Conservation (phyloP, 2,329 filamentous ascomycete genomes). For the Botrytis galanthina region DNA sequence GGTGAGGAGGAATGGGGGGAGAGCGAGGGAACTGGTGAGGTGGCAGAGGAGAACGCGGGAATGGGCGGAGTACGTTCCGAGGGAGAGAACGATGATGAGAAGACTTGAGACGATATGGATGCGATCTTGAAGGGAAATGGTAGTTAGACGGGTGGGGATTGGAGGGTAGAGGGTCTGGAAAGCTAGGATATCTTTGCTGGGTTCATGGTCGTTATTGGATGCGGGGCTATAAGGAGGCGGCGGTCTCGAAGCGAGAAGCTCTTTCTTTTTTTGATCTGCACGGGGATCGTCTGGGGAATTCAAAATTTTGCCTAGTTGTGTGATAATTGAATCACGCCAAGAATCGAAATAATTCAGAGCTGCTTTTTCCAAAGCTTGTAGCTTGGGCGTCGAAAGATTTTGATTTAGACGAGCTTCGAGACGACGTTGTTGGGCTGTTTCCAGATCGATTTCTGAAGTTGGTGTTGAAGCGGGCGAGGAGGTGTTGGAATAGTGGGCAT, state of each 20-base stretch:
- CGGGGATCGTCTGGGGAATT: slow-evolving; percentile 48
- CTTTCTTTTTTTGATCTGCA: slow-evolving; percentile 45
- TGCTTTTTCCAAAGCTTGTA: slow-evolving; percentile 47
- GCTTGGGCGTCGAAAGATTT: slow-evolving; percentile 28
- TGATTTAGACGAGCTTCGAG: slow-evolving; percentile 31
- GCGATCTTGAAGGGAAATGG: slow-evolving; percentile 57
- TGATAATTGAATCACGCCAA: slow-evolving; percentile 73
- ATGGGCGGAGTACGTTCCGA: slow-evolving; percentile 72
- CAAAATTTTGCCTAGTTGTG: slow-evolving; percentile 66
- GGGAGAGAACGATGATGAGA: slow-evolving; percentile 66
- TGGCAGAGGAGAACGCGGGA: slow-evolving; percentile 68
- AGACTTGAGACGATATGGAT: slow-evolving; percentile 66
- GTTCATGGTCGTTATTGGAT: slow-evolving; percentile 14
- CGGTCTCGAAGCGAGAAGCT: slow-evolving; percentile 33
- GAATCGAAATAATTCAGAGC: slow-evolving; percentile 69
- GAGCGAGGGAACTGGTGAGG: slow-evolving; percentile 60
- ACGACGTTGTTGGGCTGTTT: slow-evolving; percentile 25
- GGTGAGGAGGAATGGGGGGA: slow-evolving; percentile 61
- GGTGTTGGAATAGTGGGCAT: not conserved
- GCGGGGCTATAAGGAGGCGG: slow-evolving; percentile 29
- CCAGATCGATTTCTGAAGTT: not conserved
- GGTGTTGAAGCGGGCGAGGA: not conserved
- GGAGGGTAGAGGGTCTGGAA: slow-evolving; percentile 55
- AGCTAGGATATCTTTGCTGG: slow-evolving; percentile 43
- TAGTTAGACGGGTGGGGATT: slow-evolving; percentile 53